Evolutionary conservation across 2,329 filamentous ascomycete species (phyloP).

Genomic region (Penicillium crustosum): DNA sequence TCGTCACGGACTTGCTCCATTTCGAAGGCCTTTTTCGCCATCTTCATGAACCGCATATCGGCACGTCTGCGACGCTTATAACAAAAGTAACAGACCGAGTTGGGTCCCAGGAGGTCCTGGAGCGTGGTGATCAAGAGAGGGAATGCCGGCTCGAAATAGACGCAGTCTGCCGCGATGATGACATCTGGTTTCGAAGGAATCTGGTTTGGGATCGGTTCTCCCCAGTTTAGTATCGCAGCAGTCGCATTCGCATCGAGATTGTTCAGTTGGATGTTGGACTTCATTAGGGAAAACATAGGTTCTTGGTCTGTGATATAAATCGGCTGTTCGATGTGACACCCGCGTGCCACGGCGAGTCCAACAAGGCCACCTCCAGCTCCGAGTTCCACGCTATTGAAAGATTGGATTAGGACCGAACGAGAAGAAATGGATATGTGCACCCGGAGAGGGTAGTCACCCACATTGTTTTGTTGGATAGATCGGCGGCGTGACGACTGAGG

Average conservation of each 20-base stretch:
- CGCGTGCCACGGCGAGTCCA: conserved; percentile 61
- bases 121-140: conserved; percentile 80
- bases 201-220: conserved; percentile 42
- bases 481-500: conserved; percentile 67
- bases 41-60: conserved; percentile 72
- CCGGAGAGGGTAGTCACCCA: conserved; percentile 49
- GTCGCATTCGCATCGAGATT: conserved; percentile 61
- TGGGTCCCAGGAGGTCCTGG: conserved; percentile 65
- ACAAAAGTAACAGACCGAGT: conserved; percentile 78
- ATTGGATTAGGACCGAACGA: conserved; percentile 1
- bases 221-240: conserved; percentile 79
- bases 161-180: conserved; percentile 92
- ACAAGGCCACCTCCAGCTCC: conserved; percentile 90
- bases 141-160: conserved; percentile 96
- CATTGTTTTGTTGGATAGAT: conserved; percentile 69
- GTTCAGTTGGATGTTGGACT: conserved; percentile 84
- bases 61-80: conserved; percentile 90
- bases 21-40: conserved; percentile 65
- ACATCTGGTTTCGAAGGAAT: conserved; percentile 63
- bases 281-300: conserved; percentile 82
- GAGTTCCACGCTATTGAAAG: conserved; percentile 69
- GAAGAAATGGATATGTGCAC: background rate
- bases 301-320: conserved; percentile 83
- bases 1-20: conserved; percentile 64
- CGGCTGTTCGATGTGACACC: conserved; percentile 53